Base-by-base conservation (phyloP, 768 basidiomycete species). In the Pleurotus platypus region DNA sequence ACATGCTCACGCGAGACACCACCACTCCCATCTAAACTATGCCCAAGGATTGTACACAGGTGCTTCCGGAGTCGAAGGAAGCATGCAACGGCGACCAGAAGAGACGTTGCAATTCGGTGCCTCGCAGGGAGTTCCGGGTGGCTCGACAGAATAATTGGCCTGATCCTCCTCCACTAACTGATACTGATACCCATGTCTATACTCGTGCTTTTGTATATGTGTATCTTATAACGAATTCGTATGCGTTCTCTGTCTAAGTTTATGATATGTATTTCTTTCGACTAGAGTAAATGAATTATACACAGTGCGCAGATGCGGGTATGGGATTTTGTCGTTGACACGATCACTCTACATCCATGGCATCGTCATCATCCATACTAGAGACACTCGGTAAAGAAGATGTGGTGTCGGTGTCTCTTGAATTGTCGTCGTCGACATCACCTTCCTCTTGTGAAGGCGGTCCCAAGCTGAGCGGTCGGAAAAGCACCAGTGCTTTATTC, bases 1-100 rank as follows among this genome's bases (percentile, higher is more conserved):
- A 1, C 89, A 90, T 57, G 86, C 87, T 0, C 88, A 90, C 62
- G 84, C 88, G 0, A 80, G 87, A 35, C 86, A 88, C 60, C 89
- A 86, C 60, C 85, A 86, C 63, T 78, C 81, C 2, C 75, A 78
- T 58, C 60, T 85, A 63, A 73, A 70, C 57, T 68, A 68, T 60
- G 60, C 69, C 12, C 74, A 75, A 58, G 64, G 66, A 55, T 62
- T 75, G 22, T 79, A 79, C 57, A 63, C 75, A 30, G 42, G 47
- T 56, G 65, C 67, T 62, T 62, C 64, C 37, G 27, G 70, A 48
- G 40, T 38, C 12, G 42, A 57, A 22, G 42, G 37, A 5, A 77
- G 78, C 38, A 70, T 77, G 60, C 75, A 76, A 58, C 64, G 73
- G 43, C 69, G 74, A 58, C 69, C 75, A 38, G 75, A 76, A 59